Conservation (phyloP, 2,329 filamentous ascomycete species). For the Onygenales sp. region DNA sequence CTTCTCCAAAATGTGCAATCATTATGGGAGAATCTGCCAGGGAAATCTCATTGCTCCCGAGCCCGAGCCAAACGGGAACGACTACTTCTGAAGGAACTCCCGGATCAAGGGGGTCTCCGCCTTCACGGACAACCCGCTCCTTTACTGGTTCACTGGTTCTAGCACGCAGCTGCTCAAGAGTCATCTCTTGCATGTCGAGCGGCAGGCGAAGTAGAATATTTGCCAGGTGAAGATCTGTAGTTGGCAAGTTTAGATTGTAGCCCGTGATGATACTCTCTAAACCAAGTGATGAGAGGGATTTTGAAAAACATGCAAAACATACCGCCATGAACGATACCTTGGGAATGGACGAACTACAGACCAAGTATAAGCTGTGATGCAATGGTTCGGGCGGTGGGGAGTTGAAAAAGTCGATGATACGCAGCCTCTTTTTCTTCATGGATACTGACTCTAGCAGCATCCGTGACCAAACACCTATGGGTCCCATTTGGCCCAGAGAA, state of each 20-base stretch:
- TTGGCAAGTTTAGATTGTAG: neutral
- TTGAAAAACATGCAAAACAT: slow-evolving; percentile 5
- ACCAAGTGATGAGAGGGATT: neutral
- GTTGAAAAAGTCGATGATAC: slow-evolving; percentile 10
- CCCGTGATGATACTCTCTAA: neutral
- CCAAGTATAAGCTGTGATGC: slow-evolving; percentile 15
- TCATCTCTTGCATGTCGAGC: slow-evolving; percentile 12
- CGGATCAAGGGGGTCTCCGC: slow-evolving; percentile 13
- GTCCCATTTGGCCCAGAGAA: slow-evolving; percentile 15
- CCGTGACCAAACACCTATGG: slow-evolving; percentile 14
- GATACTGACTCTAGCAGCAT: slow-evolving; percentile 12
- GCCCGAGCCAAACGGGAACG: slow-evolving; percentile 17
- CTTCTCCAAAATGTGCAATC: slow-evolving; percentile 20
- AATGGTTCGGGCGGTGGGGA: slow-evolving; percentile 14
- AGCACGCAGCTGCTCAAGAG: slow-evolving; percentile 14
- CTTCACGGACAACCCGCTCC: slow-evolving; percentile 13
- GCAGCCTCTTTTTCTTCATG: slow-evolving; percentile 12
- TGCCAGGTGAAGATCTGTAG: slow-evolving; percentile 15
- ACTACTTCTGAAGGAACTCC: slow-evolving; percentile 15
- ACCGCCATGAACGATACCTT: slow-evolving; percentile 20
- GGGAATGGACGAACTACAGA: slow-evolving; percentile 17
- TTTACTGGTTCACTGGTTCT: slow-evolving; percentile 14
- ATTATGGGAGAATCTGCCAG: slow-evolving; percentile 16
- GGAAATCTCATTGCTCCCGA: slow-evolving; percentile 15
- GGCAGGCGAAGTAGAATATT: slow-evolving; percentile 17